Evolutionary conservation across 306 rosid genomes (phyloP).

Genomic region (Pyrus communis): DNA sequence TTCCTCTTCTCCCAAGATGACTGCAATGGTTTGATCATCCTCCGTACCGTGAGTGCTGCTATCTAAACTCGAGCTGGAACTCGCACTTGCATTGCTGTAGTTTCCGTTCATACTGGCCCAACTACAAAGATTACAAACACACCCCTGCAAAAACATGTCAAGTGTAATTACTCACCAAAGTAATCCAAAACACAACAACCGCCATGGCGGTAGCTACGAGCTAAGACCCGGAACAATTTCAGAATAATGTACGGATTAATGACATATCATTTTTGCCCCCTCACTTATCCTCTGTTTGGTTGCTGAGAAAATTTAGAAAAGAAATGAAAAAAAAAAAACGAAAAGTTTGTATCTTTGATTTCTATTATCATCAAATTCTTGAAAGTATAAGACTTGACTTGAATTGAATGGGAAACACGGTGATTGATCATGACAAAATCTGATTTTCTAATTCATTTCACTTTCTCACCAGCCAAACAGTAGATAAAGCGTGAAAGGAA

Average conservation of each 20-base stretch:
- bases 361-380: neutral
- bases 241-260: neutral
- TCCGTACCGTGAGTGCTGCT: constrained; percentile 74
- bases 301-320: neutral
- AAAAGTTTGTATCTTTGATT: neutral
- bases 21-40: constrained; percentile 87
- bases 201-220: neutral
- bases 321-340: neutral
- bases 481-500: neutral
- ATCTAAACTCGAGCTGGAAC: constrained; percentile 87
- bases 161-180: neutral
- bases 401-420: neutral
- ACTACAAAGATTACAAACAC: neutral
- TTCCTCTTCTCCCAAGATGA: constrained; percentile 62
- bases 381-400: neutral
- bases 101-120: constrained; percentile 50
- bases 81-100: constrained; percentile 62
- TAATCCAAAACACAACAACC: neutral
- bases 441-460: neutral
- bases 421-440: neutral
- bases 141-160: constrained; percentile 14
- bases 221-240: neutral
- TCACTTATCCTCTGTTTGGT: neutral
- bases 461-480: constrained; percentile 8
- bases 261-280: neutral